These are phyloP conservation scores for Pythium utonaiense DNA, from an alignment of 352 stramenopile genomes.

Conservation along the genomic window DNA sequence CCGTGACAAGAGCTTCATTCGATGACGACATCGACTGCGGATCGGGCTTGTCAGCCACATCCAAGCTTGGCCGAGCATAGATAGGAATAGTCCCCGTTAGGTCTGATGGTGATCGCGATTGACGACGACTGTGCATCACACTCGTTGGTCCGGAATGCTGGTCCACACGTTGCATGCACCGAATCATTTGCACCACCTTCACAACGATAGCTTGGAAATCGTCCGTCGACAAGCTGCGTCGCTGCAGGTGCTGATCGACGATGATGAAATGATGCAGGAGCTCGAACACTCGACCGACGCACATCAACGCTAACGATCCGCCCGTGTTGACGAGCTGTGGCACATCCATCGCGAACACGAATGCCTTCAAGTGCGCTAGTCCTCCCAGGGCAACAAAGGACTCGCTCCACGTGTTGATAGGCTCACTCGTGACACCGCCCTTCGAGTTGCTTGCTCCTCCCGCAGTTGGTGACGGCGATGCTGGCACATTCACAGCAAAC, in stretches of 20 bases:
- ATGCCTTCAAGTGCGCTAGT: conserved; percentile 43
- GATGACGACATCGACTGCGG: background rate
- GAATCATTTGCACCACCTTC: background rate
- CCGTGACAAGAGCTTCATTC: conserved; percentile 14
- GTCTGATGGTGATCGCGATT: background rate
- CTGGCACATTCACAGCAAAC: conserved; percentile 9
- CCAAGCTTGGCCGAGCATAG: background rate
- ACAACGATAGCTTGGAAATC: background rate
- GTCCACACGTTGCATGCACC: background rate
- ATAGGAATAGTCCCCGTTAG: background rate
- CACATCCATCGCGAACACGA: conserved; percentile 42
- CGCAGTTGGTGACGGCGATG: background rate
- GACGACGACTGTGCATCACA: background rate
- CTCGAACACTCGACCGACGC: conserved; percentile 65
- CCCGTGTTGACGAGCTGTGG: conserved; percentile 31
- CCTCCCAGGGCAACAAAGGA: conserved; percentile 72
- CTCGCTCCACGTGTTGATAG: conserved; percentile 23
- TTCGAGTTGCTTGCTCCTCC: background rate
- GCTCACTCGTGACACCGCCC: conserved; percentile 29
- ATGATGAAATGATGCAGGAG: conserved; percentile 68
- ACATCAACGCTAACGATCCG: conserved; percentile 57
- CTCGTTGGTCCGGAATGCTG: background rate
- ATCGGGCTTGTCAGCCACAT: background rate
- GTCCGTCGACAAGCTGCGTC: conserved; percentile 15
- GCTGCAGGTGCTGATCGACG: conserved; percentile 25